A percentile compares a stretch with the other conserved stretches of the same genome.
phyloP scores from a whole-genome alignment of 257 asterid species.

The Ligustrum vulgare region DNA sequence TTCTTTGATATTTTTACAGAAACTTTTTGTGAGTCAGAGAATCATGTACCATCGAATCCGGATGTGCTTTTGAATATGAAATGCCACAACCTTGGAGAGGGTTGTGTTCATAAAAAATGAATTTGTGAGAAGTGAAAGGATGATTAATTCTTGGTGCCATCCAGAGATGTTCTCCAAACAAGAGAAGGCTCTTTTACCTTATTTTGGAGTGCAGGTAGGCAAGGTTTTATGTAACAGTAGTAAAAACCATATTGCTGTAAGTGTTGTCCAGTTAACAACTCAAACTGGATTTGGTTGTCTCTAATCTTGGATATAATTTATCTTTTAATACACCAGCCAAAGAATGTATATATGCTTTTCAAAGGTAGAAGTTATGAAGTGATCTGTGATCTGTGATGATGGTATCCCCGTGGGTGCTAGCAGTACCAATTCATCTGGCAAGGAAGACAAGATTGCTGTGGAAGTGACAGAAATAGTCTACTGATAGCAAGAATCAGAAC shows the following conservation, averaged over 20 bases:
- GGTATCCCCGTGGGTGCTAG: conserved; percentile 23
- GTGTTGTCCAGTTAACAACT: conserved; percentile 30
- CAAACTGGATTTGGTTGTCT: conserved; percentile 23
- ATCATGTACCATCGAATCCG: conserved; percentile 24
- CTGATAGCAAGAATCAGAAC: conserved; percentile 36
- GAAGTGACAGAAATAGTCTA: conserved; percentile 38
- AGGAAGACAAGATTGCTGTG: conserved; percentile 23
- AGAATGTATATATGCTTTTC: conserved; percentile 28
- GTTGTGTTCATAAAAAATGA: not conserved
- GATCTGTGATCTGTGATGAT: conserved; percentile 19
- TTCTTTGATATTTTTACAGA: no score
- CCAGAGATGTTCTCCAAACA: conserved; percentile 27
- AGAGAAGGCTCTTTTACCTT: conserved; percentile 44
- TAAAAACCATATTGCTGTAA: conserved; percentile 34
- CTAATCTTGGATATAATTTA: conserved; percentile 23
- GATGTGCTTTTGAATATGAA: conserved; percentile 30
- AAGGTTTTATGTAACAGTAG: conserved; percentile 27
- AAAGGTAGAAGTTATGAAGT: conserved; percentile 34
- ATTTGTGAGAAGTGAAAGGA: conserved; percentile 26
- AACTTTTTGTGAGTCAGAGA: no score
- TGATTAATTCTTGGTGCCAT: conserved; percentile 31
- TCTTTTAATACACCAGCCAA: conserved; percentile 36
- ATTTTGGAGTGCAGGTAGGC: conserved; percentile 39
- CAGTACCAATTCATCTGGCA: conserved; percentile 30
- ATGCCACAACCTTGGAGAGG: conserved; percentile 37